Conservation (phyloP, 1,284 basidiomycete species). For the Stereum hirsutum region DNA sequence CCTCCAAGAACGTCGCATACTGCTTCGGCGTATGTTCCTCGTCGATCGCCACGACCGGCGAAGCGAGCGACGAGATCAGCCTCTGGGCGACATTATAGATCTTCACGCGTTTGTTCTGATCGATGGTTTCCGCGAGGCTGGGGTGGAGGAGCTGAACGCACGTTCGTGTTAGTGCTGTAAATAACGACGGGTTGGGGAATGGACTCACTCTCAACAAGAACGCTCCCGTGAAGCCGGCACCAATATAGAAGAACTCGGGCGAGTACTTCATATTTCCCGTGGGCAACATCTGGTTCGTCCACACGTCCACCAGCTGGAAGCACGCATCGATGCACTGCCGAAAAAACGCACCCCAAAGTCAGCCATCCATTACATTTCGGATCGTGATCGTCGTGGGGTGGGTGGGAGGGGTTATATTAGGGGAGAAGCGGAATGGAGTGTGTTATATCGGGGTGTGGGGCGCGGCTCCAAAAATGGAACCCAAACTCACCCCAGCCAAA, state of each 20-base stretch:
- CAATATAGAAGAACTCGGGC: slow-evolving; percentile 32
- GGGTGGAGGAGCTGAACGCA: slow-evolving; percentile 17
- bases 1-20: slow-evolving; percentile 19
- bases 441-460: too few relatives aligned
- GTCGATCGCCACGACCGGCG: slow-evolving; percentile 14
- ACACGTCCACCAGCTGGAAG: slow-evolving; percentile 19
- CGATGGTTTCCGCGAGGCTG: slow-evolving; percentile 18
- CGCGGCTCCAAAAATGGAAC: too few relatives aligned
- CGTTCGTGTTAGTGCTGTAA: neutral
- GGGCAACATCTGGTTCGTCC: slow-evolving; percentile 19
- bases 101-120: slow-evolving; percentile 16
- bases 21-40: slow-evolving; percentile 20
- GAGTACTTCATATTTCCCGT: slow-evolving; percentile 27
- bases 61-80: slow-evolving; percentile 16
- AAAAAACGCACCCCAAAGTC: neutral
- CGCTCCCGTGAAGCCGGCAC: slow-evolving; percentile 31
- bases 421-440: too few relatives aligned
- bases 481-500: too few relatives aligned
- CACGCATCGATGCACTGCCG: slow-evolving; percentile 22
- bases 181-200: too few relatives aligned
- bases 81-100: slow-evolving; percentile 17
- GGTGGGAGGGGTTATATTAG: too few relatives aligned
- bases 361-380: too few relatives aligned
- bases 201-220: slow-evolving; percentile 22
- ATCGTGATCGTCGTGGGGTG: too few relatives aligned